These are phyloP conservation scores for Pythium aphanidermatum DNA, from an alignment of 352 stramenopile genomes.

Conservation along the genomic window DNA sequence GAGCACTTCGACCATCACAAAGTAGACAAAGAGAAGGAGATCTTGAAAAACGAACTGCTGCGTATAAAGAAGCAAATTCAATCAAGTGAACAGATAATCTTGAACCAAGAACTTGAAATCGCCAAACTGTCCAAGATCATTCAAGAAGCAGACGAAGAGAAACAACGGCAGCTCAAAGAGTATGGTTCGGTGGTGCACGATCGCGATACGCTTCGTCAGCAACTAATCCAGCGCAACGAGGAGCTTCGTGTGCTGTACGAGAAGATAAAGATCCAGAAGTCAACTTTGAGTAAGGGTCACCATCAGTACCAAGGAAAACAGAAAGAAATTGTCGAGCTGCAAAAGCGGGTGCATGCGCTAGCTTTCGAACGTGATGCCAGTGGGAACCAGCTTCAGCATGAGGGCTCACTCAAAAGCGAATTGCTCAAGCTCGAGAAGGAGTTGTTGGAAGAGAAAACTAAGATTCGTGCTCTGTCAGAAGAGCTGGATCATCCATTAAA, in stretches of 20 bases:
- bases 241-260: conserved; percentile 87
- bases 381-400: conserved; percentile 52
- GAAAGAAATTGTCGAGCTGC: conserved; percentile 44
- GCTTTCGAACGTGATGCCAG: conserved; percentile 55
- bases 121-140: conserved; percentile 87
- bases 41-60: conserved; percentile 85
- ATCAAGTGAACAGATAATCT: conserved; percentile 83
- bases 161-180: conserved; percentile 83
- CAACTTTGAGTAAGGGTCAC: conserved; percentile 76
- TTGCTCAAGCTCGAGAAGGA: conserved; percentile 65
- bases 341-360: conserved; percentile 53
- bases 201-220: conserved; percentile 72
- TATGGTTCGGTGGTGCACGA: conserved; percentile 80
- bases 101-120: conserved; percentile 80
- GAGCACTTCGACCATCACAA: conserved; percentile 93
- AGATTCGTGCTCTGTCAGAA: conserved; percentile 84
- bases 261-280: conserved; percentile 90
- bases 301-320: conserved; percentile 65
- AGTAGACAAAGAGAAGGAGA: conserved; percentile 91
- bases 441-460: conserved; percentile 76
- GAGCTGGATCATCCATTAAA: conserved; percentile 90
- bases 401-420: conserved; percentile 53
- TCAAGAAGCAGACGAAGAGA: conserved; percentile 87
- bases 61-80: conserved; percentile 91
- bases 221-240: conserved; percentile 85